phyloP scores from a whole-genome alignment of 768 basidiomycete species.

The Cystofilobasidium capitatum region DNA sequence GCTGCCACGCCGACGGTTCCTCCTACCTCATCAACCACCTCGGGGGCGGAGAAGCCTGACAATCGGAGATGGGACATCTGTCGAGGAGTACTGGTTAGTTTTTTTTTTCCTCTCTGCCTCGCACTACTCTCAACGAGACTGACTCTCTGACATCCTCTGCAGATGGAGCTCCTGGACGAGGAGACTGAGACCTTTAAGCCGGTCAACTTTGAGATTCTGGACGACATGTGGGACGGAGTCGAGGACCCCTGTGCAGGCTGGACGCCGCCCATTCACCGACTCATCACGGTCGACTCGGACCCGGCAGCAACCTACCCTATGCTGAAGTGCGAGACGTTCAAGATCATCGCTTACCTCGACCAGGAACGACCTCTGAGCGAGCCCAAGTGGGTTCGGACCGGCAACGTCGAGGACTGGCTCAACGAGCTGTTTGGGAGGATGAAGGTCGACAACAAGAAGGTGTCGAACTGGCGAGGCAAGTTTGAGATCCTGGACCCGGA shows the following conservation, averaged over 20 bases:
- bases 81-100: constrained; percentile 37
- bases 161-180: constrained; percentile 29
- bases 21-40: background rate
- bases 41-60: background rate
- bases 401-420: constrained; percentile 83
- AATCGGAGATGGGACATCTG: constrained; percentile 24
- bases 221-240: constrained; percentile 27
- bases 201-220: constrained; percentile 16
- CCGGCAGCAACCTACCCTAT: constrained; percentile 3
- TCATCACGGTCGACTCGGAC: constrained; percentile 19
- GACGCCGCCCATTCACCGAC: constrained; percentile 47
- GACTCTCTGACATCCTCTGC: constrained; percentile 18
- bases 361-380: constrained; percentile 80
- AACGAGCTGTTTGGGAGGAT: constrained; percentile 50
- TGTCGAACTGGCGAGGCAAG: constrained; percentile 72
- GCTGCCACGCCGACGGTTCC: background rate
- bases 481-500: constrained; percentile 88
- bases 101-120: background rate
- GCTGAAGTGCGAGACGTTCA: constrained; percentile 42
- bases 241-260: constrained; percentile 21
- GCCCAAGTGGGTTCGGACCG: constrained; percentile 92
- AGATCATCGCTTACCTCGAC: constrained; percentile 71
- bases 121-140: background rate
- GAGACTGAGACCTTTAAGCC: constrained; percentile 29
- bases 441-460: constrained; percentile 17